Base-by-base conservation (phyloP, 2,329 filamentous ascomycete species). In the Metarhizium robertsii region DNA sequence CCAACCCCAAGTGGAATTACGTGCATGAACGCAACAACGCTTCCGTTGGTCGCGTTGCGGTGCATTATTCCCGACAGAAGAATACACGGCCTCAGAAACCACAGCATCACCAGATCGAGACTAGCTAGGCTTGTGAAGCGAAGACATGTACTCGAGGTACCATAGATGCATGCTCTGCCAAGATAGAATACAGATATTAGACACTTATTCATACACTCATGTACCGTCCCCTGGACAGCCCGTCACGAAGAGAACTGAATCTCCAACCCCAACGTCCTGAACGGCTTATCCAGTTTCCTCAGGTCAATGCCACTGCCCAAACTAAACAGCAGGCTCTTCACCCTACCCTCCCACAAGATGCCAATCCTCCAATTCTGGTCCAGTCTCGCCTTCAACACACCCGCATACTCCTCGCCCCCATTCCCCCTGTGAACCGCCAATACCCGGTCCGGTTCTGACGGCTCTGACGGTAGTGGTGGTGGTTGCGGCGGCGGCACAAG, bases 241-340 rank as follows among this genome's bases (percentile, higher is more conserved):
- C 42, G 20, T 85, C 75, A 90, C 29, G 87, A 90, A 11, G 88
- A 92, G 71, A 91, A 94, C 67, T 92, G 88, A 48, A 94, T 77
- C 71, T 92, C 88, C 55, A 94, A 70, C 13, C 89, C 89, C 55
- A 94, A 75, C 5, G 83, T 87, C 59, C 87, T 81, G 65, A 94
- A 87, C 43, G 90, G 86, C 65, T 88, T 86, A 67, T 92, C 88
- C 60, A 84, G 77, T 64, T 82, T 84, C 65, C 83, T 84, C 65
- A 94, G 78, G 67, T 95, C 91, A 55, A 99, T 83, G 52, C 85
- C 89, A 56, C 90, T 90, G 10, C 94, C 94, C 46, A 96, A 78
- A 63, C 90, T 95, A 68, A 97, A 95, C 56, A 99, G 79, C 57
- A 99, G 75, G 61, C 95, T 92, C 74, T 97, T 96, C 57, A 95